Percentiles rank a stretch among this genome's conserved stretches.
These are phyloP conservation scores for Phytophthora pistaciae DNA, from an alignment of 352 stramenopile genomes.

Conservation along the genomic window DNA sequence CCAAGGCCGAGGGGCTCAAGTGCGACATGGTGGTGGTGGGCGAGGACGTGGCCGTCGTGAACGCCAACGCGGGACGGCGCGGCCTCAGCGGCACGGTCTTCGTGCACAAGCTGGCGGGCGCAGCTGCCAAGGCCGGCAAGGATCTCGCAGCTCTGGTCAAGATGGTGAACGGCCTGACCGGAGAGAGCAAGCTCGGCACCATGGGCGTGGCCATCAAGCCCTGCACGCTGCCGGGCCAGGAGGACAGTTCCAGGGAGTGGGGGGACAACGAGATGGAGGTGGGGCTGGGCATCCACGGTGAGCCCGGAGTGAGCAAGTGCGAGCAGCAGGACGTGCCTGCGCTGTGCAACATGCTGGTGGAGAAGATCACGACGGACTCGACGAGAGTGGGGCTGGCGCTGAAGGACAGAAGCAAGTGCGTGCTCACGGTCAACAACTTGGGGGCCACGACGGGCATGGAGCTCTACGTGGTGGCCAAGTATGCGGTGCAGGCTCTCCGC, in stretches of 20 bases:
- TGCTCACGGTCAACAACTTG: constrained; percentile 97
- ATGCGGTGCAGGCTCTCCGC: constrained; percentile 72
- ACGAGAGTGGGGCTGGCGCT: constrained; percentile 56
- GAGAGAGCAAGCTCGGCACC: constrained; percentile 86
- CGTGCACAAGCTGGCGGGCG: constrained; percentile 97
- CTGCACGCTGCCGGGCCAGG: constrained; percentile 94
- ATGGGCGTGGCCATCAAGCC: constrained; percentile 96
- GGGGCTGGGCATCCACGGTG: constrained; percentile 96
- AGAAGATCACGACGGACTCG: constrained; percentile 52
- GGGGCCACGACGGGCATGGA: constrained; percentile 96
- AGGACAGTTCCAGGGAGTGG: constrained; percentile 66
- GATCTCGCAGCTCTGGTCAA: constrained; percentile 79
- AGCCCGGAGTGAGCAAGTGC: constrained; percentile 84
- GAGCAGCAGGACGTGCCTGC: constrained; percentile 57
- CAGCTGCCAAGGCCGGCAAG: constrained; percentile 81
- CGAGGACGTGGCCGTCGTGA: constrained; percentile 93
- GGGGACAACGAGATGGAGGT: constrained; percentile 91
- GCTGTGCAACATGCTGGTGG: constrained; percentile 62
- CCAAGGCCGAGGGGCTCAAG: constrained; percentile 91
- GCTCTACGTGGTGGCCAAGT: constrained; percentile 94
- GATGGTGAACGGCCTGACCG: constrained; percentile 69
- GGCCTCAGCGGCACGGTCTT: constrained; percentile 97
- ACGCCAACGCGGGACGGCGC: constrained; percentile 96
- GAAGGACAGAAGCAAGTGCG: constrained; percentile 41
- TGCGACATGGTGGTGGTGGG: constrained; percentile 97